A percentile compares a stretch with the other conserved stretches of the same genome.
Evolutionary conservation across 2,329 filamentous ascomycete species (phyloP).

Genomic region (Sordariomycetes sp.): DNA sequence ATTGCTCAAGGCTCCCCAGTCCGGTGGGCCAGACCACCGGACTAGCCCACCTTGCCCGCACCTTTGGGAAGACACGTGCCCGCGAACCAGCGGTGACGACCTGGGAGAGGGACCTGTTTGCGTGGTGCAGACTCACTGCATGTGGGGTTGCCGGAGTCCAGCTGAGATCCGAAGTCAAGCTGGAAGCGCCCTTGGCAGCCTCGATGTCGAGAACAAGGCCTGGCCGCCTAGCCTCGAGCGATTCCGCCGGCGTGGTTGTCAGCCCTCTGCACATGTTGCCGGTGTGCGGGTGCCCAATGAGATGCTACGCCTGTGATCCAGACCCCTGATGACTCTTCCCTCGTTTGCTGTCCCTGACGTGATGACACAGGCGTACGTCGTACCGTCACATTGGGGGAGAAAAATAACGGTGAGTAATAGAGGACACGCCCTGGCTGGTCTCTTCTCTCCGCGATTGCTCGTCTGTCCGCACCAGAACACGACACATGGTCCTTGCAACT

Average conservation of each 20-base stretch:
- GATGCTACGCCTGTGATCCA: too few species aligned
- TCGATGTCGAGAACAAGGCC: not conserved
- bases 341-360: not conserved
- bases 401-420: too few species aligned
- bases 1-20: not conserved
- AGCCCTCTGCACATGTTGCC: too few species aligned
- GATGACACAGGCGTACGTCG: not conserved
- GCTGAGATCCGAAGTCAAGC: not conserved
- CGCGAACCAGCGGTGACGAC: not conserved
- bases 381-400: too few species aligned
- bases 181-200: not conserved
- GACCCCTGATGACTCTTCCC: not conserved
- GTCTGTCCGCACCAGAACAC: too few species aligned
- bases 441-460: too few species aligned
- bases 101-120: not conserved
- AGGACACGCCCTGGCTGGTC: too few species aligned
- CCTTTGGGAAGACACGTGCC: constrained; percentile 3
- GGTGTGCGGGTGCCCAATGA: not conserved
- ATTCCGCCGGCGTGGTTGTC: too few species aligned
- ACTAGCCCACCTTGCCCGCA: constrained; percentile 1
- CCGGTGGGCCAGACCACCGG: not conserved
- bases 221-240: not conserved
- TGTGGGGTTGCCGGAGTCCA: too few species aligned
- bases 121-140: too few species aligned
- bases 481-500: too few species aligned